phyloP scores from a whole-genome alignment of 2,329 filamentous ascomycete species.

The Karstenula rhodostoma region DNA sequence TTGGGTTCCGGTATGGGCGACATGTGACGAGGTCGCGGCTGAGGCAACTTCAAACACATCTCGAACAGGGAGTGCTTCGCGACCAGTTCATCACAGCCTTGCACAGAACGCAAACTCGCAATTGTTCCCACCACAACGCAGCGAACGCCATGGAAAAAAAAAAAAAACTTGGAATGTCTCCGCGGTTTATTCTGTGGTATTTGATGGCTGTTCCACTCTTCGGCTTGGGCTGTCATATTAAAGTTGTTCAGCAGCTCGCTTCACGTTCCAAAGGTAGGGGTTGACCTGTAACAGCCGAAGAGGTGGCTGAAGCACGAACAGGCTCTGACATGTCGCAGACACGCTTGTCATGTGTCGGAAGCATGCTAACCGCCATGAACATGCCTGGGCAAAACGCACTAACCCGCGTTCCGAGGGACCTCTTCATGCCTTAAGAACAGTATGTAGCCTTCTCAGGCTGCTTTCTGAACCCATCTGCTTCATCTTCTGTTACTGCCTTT shows the following conservation, averaged over 20 bases:
- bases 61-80: constrained; percentile 47
- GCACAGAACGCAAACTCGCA: constrained; percentile 21
- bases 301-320: constrained; percentile 47
- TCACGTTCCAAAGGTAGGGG: constrained; percentile 24
- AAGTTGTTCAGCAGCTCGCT: constrained; percentile 5
- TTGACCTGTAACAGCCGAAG: constrained; percentile 31
- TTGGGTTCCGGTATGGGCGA: constrained; percentile 24
- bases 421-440: constrained; percentile 50
- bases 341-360: constrained; percentile 42
- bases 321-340: constrained; percentile 49
- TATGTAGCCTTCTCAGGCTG: constrained; percentile 46
- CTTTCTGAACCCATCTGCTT: constrained; percentile 39
- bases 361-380: constrained; percentile 37
- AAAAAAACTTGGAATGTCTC: background rate
- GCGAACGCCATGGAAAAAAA: background rate
- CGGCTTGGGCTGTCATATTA: background rate
- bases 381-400: constrained; percentile 35
- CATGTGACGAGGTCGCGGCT: constrained; percentile 25
- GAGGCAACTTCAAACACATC: constrained; percentile 45
- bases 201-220: background rate
- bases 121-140: background rate
- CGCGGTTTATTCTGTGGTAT: background rate
- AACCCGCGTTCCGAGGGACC: constrained; percentile 28
- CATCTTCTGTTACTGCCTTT: constrained; percentile 39
- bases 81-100: constrained; percentile 28